phyloP scores from a whole-genome alignment of 257 asterid species.

The Parsonsia alboflavescens region DNA sequence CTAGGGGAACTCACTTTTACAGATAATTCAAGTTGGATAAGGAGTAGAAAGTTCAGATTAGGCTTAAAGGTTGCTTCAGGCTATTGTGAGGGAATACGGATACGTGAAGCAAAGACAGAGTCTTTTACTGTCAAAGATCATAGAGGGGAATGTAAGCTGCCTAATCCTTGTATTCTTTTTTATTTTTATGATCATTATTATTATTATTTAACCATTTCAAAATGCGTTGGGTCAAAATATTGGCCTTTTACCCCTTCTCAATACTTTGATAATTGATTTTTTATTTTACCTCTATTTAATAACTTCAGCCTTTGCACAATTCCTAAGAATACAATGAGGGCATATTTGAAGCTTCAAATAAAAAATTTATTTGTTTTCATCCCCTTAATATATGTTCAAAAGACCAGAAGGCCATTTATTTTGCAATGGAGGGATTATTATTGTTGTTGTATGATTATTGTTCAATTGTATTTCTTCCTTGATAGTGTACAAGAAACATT shows the following conservation, averaged over 20 bases:
- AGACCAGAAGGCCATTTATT: too few relatives aligned
- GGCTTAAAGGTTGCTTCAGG: constrained; percentile 92
- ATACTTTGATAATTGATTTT: too few relatives aligned
- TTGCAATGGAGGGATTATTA: neutral
- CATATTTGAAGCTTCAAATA: too few relatives aligned
- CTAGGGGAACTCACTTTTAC: constrained; percentile 91
- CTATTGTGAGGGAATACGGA: constrained; percentile 68
- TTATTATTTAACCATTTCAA: neutral
- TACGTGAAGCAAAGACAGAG: constrained; percentile 93
- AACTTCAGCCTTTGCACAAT: too few relatives aligned
- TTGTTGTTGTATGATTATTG: neutral
- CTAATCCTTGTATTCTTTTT: constrained; percentile 9
- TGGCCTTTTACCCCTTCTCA: too few relatives aligned
- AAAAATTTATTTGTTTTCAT: too few relatives aligned
- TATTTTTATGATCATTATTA: neutral
- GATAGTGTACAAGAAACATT: constrained; percentile 94
- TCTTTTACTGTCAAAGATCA: constrained; percentile 96
- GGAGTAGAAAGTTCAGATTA: constrained; percentile 94
- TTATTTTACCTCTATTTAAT: too few relatives aligned
- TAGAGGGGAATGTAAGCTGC: constrained; percentile 83
- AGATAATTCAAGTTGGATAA: constrained; percentile 96
- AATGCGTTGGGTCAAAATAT: too few relatives aligned
- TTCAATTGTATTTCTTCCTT: constrained; percentile 19
- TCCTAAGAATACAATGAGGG: too few relatives aligned
- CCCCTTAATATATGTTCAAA: too few relatives aligned